These are phyloP conservation scores for Phoma sp. DNA, from an alignment of 2,329 filamentous ascomycete genomes.

Conservation along the genomic window DNA sequence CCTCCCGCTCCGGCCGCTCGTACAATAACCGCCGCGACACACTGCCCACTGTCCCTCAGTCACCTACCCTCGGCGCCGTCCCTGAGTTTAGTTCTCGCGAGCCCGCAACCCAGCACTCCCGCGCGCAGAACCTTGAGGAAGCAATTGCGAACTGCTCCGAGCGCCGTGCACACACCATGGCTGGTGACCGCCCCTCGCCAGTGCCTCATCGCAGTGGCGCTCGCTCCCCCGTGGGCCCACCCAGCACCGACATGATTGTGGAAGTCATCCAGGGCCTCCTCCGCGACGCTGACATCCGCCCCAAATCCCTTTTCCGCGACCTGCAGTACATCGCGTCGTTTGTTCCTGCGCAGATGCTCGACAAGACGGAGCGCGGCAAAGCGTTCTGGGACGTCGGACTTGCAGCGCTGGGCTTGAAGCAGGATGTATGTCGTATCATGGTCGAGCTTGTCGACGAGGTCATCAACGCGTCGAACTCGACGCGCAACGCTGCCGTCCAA, in stretches of 20 bases:
- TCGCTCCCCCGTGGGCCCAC: conserved; percentile 48
- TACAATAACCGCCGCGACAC: conserved; percentile 51
- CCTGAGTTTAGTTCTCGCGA: conserved; percentile 55
- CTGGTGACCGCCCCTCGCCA: conserved; percentile 49
- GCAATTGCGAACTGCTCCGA: conserved; percentile 75
- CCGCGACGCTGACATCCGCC: conserved; percentile 54
- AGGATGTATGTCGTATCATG: conserved; percentile 85
- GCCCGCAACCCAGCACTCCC: conserved; percentile 51
- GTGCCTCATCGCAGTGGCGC: conserved; percentile 41
- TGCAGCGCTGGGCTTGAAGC: conserved; percentile 86
- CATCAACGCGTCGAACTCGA: conserved; percentile 69
- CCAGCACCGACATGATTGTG: conserved; percentile 54
- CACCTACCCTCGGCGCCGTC: conserved; percentile 54
- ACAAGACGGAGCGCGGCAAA: conserved; percentile 68
- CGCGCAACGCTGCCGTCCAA: conserved; percentile 56
- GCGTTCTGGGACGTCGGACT: conserved; percentile 91
- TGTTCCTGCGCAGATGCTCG: conserved; percentile 63
- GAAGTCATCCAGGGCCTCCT: conserved; percentile 55
- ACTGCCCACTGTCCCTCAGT: conserved; percentile 53
- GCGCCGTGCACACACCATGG: conserved; percentile 67
- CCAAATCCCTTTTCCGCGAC: conserved; percentile 58
- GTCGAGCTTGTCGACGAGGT: conserved; percentile 76
- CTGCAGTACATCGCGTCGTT: conserved; percentile 67
- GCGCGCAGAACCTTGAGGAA: conserved; percentile 65
- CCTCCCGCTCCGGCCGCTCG: conserved; percentile 60